These are phyloP conservation scores for Rhinocladiella mackenziei DNA, from an alignment of 2,329 filamentous ascomycete genomes.

Conservation along the genomic window DNA sequence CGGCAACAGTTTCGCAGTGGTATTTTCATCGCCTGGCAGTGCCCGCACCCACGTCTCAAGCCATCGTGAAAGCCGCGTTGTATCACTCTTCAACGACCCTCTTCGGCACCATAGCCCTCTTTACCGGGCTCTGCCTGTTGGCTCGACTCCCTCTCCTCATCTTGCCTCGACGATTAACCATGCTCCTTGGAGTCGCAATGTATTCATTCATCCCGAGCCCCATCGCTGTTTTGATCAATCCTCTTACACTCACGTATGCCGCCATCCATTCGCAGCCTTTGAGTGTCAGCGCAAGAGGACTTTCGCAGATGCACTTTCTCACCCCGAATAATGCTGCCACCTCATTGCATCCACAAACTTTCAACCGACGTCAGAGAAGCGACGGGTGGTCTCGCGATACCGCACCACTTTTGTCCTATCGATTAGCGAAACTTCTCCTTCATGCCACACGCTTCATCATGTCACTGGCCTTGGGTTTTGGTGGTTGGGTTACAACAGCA, in stretches of 20 bases:
- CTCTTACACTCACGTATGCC: conserved; percentile 84
- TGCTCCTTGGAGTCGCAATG: conserved; percentile 64
- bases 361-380: conserved; percentile 23
- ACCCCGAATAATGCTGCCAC: conserved; percentile 69
- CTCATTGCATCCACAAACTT: conserved; percentile 48
- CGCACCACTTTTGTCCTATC: conserved; percentile 71
- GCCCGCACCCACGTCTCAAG: conserved; percentile 70
- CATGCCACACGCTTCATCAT: conserved; percentile 90
- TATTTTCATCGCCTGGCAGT: conserved; percentile 91
- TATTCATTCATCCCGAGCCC: conserved; percentile 81
- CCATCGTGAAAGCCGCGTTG: conserved; percentile 79
- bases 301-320: conserved; percentile 79
- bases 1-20: conserved; percentile 95
- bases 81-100: conserved; percentile 78
- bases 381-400: conserved; percentile 35
- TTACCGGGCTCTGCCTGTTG: conserved; percentile 73
- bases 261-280: conserved; percentile 89
- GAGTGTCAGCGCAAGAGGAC: conserved; percentile 68
- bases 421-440: conserved; percentile 83
- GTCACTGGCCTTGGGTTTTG: conserved; percentile 83
- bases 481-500: conserved; percentile 93
- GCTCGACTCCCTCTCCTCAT: conserved; percentile 81
- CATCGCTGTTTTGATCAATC: conserved; percentile 81
- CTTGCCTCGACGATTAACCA: conserved; percentile 70
- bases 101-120: conserved; percentile 88